phyloP scores from a whole-genome alignment of 179 eudicot species.

The Monotropa hypopitys region DNA sequence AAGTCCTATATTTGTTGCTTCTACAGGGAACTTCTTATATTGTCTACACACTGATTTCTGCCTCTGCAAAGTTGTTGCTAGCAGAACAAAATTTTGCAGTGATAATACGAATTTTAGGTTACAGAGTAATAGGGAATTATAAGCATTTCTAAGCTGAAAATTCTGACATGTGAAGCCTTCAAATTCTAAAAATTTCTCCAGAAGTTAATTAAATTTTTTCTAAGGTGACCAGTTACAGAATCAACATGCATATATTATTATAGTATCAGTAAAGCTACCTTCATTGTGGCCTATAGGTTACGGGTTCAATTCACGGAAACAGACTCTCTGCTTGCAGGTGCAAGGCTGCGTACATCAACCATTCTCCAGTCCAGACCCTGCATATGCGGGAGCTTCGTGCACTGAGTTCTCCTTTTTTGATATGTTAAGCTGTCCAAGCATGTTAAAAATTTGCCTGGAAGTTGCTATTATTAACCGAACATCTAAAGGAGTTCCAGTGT shows the following conservation, averaged over 20 bases:
- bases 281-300: too few species aligned
- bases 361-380: too few species aligned
- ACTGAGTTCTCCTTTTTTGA: too few species aligned
- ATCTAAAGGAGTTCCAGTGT: background rate
- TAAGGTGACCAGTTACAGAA: background rate
- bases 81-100: background rate
- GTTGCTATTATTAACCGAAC: background rate
- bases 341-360: too few species aligned
- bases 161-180: background rate
- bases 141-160: background rate
- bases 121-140: background rate
- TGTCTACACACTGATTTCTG: background rate
- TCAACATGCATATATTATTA: too few species aligned
- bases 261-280: too few species aligned
- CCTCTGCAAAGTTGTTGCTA: background rate
- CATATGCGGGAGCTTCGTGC: too few species aligned
- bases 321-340: too few species aligned
- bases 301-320: too few species aligned
- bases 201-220: too few species aligned
- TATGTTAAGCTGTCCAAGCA: background rate
- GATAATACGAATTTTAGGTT: background rate
- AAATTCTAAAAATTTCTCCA: background rate
- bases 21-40: background rate
- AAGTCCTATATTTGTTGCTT: background rate
- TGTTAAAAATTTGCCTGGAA: background rate